Evolutionary conservation across 495 filamentous ascomycete species (phyloP).

Genomic region (Friedmanniomyces simplex): DNA sequence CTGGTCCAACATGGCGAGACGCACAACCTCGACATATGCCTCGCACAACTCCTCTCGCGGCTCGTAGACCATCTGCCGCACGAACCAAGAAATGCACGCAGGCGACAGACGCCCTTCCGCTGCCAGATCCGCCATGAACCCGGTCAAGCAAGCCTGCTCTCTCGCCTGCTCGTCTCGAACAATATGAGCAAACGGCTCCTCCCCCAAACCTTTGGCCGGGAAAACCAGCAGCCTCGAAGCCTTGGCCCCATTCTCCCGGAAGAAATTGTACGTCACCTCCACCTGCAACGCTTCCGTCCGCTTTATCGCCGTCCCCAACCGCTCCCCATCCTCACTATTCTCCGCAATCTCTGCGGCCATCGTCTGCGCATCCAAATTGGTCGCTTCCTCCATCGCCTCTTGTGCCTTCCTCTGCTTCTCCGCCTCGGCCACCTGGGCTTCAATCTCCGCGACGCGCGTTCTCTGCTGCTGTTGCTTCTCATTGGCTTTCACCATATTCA

Average conservation of each 20-base stretch:
- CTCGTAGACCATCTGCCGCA: slow-evolving; percentile 10
- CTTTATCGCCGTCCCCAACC: slow-evolving; percentile 17
- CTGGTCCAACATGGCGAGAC: not conserved
- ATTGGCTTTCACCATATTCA: slow-evolving; percentile 11
- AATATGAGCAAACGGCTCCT: slow-evolving; percentile 5
- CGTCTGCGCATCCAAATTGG: not conserved
- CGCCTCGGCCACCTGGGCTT: slow-evolving; percentile 4
- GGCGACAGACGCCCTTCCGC: not conserved
- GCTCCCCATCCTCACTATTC: slow-evolving; percentile 15
- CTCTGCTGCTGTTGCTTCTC: slow-evolving; percentile 7
- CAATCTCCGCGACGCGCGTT: slow-evolving; percentile 4
- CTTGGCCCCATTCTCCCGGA: not conserved
- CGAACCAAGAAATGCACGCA: slow-evolving; percentile 3
- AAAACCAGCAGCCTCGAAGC: not conserved
- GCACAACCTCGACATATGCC: slow-evolving; percentile 13
- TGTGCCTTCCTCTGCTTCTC: not conserved
- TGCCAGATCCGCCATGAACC: slow-evolving; percentile 15
- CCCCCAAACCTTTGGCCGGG: slow-evolving; percentile 5
- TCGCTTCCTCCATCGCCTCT: not conserved
- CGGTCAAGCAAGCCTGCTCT: slow-evolving; percentile 16
- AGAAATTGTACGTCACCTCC: slow-evolving; percentile 15
- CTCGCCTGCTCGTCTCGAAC: slow-evolving; percentile 5
- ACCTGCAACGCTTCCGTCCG: slow-evolving; percentile 18
- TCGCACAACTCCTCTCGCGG: slow-evolving; percentile 17
- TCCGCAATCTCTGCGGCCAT: slow-evolving; percentile 1